Evolutionary conservation across 208 protist genomes (phyloP), one percentile per base, ranked within the genome.

Genomic region (Naegleria fowleri): DNA sequence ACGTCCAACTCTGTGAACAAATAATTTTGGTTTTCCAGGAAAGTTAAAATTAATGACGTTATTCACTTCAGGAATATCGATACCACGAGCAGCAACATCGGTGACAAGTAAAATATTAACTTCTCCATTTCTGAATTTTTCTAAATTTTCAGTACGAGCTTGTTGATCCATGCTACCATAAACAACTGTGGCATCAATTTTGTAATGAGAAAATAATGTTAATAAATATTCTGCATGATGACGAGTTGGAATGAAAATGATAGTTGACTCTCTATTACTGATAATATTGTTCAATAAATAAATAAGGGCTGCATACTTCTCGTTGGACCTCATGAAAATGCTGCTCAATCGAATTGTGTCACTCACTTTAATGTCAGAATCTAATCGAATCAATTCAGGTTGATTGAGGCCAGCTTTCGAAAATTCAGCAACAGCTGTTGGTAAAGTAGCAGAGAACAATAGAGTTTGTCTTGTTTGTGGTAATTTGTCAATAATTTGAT

Each of bases 11-110:
- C 99, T 95, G 83, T 98, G 97, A n/a, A 99, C 94, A 92, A 99
- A 99, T 13, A 99, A 93, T 94, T 99, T 99, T 16, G 98, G 95
- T 83, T 94, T 98, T 9, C 96, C 92, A 19, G 99, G 98, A 90
- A 99, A 99, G 90, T 99, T 98, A 92, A 97, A 99, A 96, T 99
- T 99, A 88, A 99, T 97, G 5, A 99, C 99, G 92, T 99, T 98
- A 94, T 99, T 98, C 0, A 99, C 94, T 55, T 99, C 92, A 43
- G 99, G 99, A 83, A 99, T 95, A 94, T 99, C 99, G 6, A 99
- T 94, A 93, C 99, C 99, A 92, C 99, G 97, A 11, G 99, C 98
- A 0, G 99, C 99, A 7, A 99, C 97, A 94, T 99, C 99, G 5
- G 99, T 99, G 15, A 99, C 98, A 29, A 99, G 87, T 92, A 99